Percentiles rank a stretch among this genome's conserved stretches.
Evolutionary conservation across 352 stramenopile species (phyloP).

Genomic region (Phytopythium kandeliae): DNA sequence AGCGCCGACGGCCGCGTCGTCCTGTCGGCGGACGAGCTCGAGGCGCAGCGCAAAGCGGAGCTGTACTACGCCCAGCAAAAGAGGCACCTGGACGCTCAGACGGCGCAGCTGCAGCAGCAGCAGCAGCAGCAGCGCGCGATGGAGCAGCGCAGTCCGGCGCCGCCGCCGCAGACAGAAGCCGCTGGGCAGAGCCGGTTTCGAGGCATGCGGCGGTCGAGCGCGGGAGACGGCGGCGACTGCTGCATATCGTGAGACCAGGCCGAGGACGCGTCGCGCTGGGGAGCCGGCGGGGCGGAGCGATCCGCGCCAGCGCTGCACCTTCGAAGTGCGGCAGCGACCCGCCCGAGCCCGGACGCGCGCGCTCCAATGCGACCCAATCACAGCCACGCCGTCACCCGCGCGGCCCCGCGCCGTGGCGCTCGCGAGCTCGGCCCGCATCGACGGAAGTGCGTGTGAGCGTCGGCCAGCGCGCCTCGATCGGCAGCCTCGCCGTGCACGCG

Average conservation of each 20-base stretch:
- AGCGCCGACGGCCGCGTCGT: conserved; percentile 49
- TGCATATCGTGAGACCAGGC: conserved; percentile 52
- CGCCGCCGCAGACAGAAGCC: conserved; percentile 9
- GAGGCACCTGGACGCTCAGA: conserved; percentile 35
- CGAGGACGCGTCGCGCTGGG: no score
- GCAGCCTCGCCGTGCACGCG: no score
- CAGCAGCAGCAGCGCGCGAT: conserved; percentile 26
- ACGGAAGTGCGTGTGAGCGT: no score
- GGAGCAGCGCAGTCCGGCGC: conserved; percentile 19
- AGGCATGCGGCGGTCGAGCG: conserved; percentile 5
- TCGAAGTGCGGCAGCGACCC: no score
- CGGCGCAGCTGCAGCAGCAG: conserved; percentile 28
- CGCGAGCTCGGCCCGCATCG: no score
- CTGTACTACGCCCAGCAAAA: conserved; percentile 74
- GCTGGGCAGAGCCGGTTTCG: not conserved
- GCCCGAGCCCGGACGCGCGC: no score
- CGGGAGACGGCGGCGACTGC: conserved; percentile 29
- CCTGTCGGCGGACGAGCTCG: conserved; percentile 56
- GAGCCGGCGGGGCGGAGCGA: no score
- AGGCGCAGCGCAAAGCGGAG: conserved; percentile 62
- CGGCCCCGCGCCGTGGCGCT: no score
- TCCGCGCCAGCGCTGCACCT: no score
- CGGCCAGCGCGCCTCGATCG: no score
- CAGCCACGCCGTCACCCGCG: no score
- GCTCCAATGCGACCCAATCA: no score